These are phyloP conservation scores for Didymella exigua DNA, from an alignment of 2,329 filamentous ascomycete genomes.

Conservation along the genomic window DNA sequence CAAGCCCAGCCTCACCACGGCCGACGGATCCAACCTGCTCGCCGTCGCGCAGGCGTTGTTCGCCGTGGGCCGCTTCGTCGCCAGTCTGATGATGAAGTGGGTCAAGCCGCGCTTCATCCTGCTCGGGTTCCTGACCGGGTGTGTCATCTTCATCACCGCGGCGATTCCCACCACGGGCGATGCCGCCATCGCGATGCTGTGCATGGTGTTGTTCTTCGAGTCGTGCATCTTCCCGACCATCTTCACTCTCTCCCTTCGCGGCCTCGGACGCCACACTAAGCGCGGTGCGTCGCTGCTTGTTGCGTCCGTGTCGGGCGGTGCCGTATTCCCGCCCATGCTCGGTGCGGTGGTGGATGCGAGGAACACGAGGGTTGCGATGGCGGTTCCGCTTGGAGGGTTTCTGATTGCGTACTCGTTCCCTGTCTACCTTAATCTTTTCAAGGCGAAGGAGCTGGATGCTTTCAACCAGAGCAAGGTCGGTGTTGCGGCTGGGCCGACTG, in stretches of 20 bases:
- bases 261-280: conserved; percentile 37
- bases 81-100: conserved; percentile 57
- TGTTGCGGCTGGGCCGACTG: conserved; percentile 2
- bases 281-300: conserved; percentile 36
- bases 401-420: conserved; percentile 36
- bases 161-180: conserved; percentile 51
- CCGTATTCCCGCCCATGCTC: conserved; percentile 35
- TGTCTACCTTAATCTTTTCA: conserved; percentile 35
- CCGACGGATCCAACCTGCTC: conserved; percentile 44
- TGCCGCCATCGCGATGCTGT: conserved; percentile 52
- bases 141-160: conserved; percentile 57
- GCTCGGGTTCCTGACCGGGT: conserved; percentile 57
- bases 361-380: conserved; percentile 34
- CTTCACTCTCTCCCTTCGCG: conserved; percentile 33
- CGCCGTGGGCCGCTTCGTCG: conserved; percentile 61
- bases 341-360: conserved; percentile 35
- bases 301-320: conserved; percentile 31
- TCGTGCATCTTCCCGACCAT: conserved; percentile 41
- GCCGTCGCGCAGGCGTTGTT: conserved; percentile 63
- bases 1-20: conserved; percentile 41
- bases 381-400: conserved; percentile 37
- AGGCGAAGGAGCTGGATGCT: conserved; percentile 36
- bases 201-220: conserved; percentile 63
- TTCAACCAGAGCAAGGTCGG: conserved; percentile 27
- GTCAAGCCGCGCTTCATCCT: conserved; percentile 63